phyloP scores from a whole-genome alignment of 2,329 filamentous ascomycete species.

The Bipolaris zeicola region DNA sequence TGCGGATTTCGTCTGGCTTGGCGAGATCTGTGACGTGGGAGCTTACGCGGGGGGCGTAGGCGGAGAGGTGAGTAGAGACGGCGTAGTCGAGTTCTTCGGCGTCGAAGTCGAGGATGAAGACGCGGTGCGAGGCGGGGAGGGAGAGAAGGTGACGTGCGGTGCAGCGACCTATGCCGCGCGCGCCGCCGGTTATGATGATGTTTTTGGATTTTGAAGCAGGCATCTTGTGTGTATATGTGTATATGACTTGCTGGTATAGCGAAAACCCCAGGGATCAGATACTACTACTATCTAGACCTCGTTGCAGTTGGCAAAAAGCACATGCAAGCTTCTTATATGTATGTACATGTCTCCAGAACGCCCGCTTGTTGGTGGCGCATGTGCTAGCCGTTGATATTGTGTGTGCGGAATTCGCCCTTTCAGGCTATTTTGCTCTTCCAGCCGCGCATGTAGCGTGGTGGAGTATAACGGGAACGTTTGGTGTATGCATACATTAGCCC shows the following conservation, averaged over 20 bases:
- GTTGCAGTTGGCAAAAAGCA: not conserved
- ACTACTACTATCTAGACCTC: too few species aligned
- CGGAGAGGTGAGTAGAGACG: constrained; percentile 37
- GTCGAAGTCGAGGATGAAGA: constrained; percentile 54
- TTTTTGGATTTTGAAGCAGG: constrained; percentile 30
- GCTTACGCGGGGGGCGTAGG: constrained; percentile 35
- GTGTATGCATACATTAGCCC: not conserved
- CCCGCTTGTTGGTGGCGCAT: not conserved
- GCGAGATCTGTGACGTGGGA: constrained; percentile 48
- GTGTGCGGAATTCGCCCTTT: constrained; percentile 4
- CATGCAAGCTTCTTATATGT: not conserved
- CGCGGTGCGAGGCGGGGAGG: constrained; percentile 45
- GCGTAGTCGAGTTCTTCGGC: constrained; percentile 43
- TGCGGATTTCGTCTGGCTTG: constrained; percentile 26
- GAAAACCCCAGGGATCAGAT: too few species aligned
- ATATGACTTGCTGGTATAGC: not conserved
- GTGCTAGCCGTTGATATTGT: too few species aligned
- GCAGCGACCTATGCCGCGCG: constrained; percentile 53
- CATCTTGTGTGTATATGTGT: constrained; percentile 11
- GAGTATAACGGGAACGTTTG: not conserved
- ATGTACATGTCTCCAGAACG: not conserved
- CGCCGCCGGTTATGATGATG: constrained; percentile 49
- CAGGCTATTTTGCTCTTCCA: constrained; percentile 14
- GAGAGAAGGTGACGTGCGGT: constrained; percentile 50
- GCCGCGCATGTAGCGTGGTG: not conserved